These are phyloP conservation scores for Rhipidocladum racemiflorum DNA, from an alignment of 176 grass and related monocot genomes.

Conservation along the genomic window DNA sequence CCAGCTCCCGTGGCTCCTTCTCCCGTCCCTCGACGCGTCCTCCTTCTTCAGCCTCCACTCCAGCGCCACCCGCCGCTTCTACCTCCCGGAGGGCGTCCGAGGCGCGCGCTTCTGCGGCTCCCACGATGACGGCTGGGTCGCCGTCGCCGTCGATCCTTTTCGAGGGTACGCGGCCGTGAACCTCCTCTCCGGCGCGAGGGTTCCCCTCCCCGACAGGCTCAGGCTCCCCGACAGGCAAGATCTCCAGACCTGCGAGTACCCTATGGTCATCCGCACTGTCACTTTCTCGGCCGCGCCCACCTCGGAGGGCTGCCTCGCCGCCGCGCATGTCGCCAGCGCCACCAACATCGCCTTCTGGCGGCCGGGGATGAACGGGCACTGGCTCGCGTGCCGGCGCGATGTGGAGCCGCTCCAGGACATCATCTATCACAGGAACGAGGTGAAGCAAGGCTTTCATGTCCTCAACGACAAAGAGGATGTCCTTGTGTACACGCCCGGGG, in stretches of 20 bases:
- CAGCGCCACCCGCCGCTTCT: not conserved
- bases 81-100: not conserved
- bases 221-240: not conserved
- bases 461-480: slow-evolving; percentile 14
- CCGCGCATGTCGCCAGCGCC: not conserved
- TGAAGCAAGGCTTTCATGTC: slow-evolving; percentile 21
- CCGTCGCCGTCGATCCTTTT: not conserved
- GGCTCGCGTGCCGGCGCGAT: not conserved
- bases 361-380: slow-evolving; percentile 8
- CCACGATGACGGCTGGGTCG: slow-evolving; percentile 20
- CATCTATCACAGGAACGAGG: not conserved
- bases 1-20: slow-evolving; percentile 18
- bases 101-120: slow-evolving; percentile 3
- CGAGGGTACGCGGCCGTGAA: slow-evolving; percentile 13
- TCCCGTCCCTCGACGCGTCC: not conserved
- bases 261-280: slow-evolving; percentile 16
- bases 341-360: slow-evolving; percentile 30
- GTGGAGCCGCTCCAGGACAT: not conserved
- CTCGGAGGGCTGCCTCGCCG: not conserved
- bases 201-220: slow-evolving; percentile 21
- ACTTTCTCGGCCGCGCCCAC: slow-evolving; percentile 26
- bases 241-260: not conserved
- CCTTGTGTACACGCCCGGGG: not conserved
- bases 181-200: not conserved
- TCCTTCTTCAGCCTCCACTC: not conserved